phyloP scores from a whole-genome alignment of 2,329 filamentous ascomycete species.

The Pezicula neosporulosa region DNA sequence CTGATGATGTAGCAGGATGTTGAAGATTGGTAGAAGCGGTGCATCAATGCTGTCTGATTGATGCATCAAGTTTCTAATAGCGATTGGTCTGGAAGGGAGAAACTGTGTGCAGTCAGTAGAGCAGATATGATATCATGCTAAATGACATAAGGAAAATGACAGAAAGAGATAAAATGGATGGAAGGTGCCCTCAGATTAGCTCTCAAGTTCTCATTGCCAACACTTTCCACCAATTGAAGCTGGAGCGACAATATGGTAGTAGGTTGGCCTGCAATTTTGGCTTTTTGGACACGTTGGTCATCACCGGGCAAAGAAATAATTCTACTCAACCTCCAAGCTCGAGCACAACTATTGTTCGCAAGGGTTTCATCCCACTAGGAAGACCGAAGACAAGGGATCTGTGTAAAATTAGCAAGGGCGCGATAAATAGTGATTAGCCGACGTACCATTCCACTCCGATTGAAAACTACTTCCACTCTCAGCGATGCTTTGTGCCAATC shows the following conservation, averaged over 20 bases:
- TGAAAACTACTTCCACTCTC: conserved; percentile 33
- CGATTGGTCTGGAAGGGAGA: not conserved
- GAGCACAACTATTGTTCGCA: conserved; percentile 5
- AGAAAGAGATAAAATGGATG: conserved; percentile 7
- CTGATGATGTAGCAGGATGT: too few species aligned
- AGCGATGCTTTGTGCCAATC: conserved; percentile 14
- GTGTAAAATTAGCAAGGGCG: conserved; percentile 6
- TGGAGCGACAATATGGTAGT: conserved; percentile 13
- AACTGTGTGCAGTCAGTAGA: not conserved
- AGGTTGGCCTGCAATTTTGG: conserved; percentile 35
- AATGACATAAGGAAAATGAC: not conserved
- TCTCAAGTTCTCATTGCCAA: conserved; percentile 35
- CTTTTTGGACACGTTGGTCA: conserved; percentile 34
- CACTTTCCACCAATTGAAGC: conserved; percentile 21
- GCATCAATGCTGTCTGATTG: too few species aligned
- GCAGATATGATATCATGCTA: not conserved
- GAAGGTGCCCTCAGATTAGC: conserved; percentile 32
- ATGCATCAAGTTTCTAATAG: not conserved
- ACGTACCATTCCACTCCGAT: conserved; percentile 30
- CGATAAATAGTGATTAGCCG: not conserved
- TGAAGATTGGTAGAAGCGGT: too few species aligned
- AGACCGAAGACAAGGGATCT: conserved; percentile 9
- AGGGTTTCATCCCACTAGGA: conserved; percentile 3
- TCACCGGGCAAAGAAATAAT: conserved; percentile 26
- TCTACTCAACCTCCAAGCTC: conserved; percentile 9